Conservation (phyloP, 2,329 filamentous ascomycete species). For the Paecilomyces formosus region DNA sequence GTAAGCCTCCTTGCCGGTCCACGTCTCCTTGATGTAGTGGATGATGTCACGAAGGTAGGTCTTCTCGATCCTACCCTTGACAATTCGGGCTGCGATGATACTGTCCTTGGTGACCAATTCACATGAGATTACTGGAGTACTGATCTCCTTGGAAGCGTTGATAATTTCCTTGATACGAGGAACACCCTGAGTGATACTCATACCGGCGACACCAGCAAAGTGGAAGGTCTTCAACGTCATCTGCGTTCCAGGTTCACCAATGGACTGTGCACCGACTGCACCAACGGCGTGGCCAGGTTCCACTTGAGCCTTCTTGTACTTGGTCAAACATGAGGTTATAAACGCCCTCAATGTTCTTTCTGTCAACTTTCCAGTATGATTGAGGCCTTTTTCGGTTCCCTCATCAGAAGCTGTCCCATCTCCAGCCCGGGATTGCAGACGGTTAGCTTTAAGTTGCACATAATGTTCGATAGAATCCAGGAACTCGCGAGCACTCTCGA, state of each 20-base stretch:
- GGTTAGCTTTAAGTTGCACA: slow-evolving; percentile 56
- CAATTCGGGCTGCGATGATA: slow-evolving; percentile 75
- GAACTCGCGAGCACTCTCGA: slow-evolving; percentile 77
- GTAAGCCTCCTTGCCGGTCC: slow-evolving; percentile 68
- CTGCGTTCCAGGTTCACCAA: slow-evolving; percentile 95
- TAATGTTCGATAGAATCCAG: slow-evolving; percentile 70
- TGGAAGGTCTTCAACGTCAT: slow-evolving; percentile 99
- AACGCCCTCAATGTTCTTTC: slow-evolving; percentile 65
- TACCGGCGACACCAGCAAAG: slow-evolving; percentile 98
- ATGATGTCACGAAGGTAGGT: slow-evolving; percentile 80
- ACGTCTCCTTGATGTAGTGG: slow-evolving; percentile 77
- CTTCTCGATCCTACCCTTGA: slow-evolving; percentile 92
- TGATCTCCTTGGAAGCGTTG: slow-evolving; percentile 91
- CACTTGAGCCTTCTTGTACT: slow-evolving; percentile 84
- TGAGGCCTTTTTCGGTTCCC: slow-evolving; percentile 33
- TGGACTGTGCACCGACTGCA: slow-evolving; percentile 93
- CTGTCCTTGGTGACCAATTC: slow-evolving; percentile 68
- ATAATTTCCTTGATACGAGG: slow-evolving; percentile 99
- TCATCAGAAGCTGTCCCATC: slow-evolving; percentile 21
- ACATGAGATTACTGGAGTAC: slow-evolving; percentile 87
- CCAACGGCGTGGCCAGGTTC: slow-evolving; percentile 95
- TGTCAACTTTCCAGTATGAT: slow-evolving; percentile 80
- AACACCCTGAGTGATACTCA: slow-evolving; percentile 99
- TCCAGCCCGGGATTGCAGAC: slow-evolving; percentile 41
- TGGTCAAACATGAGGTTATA: slow-evolving; percentile 72